phyloP scores from a whole-genome alignment of 768 basidiomycete genomes.

The Xerocomellus intermedius region DNA sequence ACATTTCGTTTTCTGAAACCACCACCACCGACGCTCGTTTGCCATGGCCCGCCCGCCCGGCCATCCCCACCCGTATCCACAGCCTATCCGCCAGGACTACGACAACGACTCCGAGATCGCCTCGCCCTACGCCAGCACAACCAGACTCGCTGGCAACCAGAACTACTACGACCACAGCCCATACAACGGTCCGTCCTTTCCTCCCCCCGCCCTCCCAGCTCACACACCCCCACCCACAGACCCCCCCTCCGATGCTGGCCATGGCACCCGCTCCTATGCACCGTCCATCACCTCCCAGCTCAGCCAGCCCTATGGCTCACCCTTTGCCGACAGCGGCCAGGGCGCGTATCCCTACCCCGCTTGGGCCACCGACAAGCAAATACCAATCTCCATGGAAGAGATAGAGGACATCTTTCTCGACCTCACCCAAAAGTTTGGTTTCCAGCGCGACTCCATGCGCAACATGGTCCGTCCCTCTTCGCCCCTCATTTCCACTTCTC shows the following conservation, averaged over 20 bases:
- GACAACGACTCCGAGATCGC: conserved; percentile 49
- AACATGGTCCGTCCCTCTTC: conserved; percentile 67
- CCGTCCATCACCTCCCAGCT: conserved; percentile 62
- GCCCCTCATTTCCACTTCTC: background rate
- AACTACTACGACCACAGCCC: conserved; percentile 33
- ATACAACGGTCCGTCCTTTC: conserved; percentile 18
- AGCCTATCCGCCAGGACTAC: conserved; percentile 38
- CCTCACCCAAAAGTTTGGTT: conserved; percentile 97
- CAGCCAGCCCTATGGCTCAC: conserved; percentile 56
- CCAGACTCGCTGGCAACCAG: conserved; percentile 49
- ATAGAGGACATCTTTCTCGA: conserved; percentile 99
- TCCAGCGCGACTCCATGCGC: conserved; percentile 93
- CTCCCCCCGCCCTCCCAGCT: background rate
- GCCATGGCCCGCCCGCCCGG: conserved; percentile 41
- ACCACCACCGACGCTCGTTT: conserved; percentile 25
- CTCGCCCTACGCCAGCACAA: conserved; percentile 59
- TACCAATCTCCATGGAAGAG: conserved; percentile 96
- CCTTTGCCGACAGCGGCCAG: conserved; percentile 55
- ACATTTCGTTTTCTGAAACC: background rate
- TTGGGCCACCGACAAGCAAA: conserved; percentile 89
- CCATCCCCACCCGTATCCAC: conserved; percentile 29
- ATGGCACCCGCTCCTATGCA: conserved; percentile 45
- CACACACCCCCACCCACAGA: conserved; percentile 11
- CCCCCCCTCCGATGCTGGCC: conserved; percentile 31
- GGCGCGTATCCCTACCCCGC: conserved; percentile 84